These are phyloP conservation scores for Cadophora malorum DNA, from an alignment of 2,329 filamentous ascomycete species.

Conservation along the genomic window DNA sequence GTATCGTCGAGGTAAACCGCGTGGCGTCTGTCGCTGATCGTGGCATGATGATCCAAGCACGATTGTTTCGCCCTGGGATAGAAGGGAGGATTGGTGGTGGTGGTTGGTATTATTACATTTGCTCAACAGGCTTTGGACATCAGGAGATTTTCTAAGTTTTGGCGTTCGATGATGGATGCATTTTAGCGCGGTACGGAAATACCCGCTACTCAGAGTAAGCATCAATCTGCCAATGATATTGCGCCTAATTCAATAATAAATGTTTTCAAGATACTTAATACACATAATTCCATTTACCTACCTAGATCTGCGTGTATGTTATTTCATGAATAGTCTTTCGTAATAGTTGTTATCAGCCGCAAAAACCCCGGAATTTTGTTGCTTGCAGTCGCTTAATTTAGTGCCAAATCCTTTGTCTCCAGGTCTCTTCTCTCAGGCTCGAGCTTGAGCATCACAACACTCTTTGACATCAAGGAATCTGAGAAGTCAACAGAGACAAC, in stretches of 20 bases:
- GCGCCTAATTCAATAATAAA: neutral
- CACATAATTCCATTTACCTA: neutral
- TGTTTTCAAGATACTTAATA: neutral
- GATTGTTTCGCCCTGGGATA: neutral
- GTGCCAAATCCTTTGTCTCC: conserved; percentile 1
- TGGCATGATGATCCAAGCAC: conserved; percentile 48
- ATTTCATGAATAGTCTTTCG: neutral
- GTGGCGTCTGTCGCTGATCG: conserved; percentile 81
- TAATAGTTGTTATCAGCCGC: neutral
- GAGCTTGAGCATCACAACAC: neutral
- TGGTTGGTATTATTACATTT: conserved; percentile 35
- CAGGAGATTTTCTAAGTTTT: conserved; percentile 36
- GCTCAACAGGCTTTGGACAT: conserved; percentile 22
- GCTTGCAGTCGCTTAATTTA: conserved; percentile 9
- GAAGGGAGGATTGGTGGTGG: conserved; percentile 17
- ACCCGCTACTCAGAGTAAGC: conserved; percentile 23
- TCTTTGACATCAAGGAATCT: neutral
- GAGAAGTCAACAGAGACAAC: neutral
- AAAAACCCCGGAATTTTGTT: conserved; percentile 2
- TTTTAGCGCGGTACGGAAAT: conserved; percentile 36
- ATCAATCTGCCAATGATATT: neutral
- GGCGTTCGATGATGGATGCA: conserved; percentile 32
- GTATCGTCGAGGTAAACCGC: conserved; percentile 74
- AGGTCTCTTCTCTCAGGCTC: neutral
- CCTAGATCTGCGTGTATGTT: neutral